Base-by-base conservation (phyloP, 2,329 filamentous ascomycete species). In the Pezizomycotina sp. region DNA sequence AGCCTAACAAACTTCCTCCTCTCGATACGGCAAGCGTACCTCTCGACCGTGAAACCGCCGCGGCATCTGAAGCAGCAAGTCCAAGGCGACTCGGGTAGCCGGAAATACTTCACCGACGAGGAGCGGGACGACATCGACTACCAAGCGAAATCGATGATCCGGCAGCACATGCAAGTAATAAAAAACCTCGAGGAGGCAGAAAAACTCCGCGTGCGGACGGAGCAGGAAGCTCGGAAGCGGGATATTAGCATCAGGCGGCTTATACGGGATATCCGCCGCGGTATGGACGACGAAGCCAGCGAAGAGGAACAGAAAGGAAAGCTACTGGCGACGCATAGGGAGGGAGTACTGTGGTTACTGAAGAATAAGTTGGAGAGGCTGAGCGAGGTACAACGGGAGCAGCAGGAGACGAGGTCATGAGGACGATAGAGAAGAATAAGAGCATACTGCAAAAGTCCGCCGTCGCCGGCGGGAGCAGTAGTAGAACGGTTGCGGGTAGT, bases 341-440 rank as follows among this genome's bases (percentile, higher is more conserved):
- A 92, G 52, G 76, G 76, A 46, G 72, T 98, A 28, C 60, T 95
- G 7, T 86, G 78, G 74, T 84, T 77, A 49, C 55, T 98, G 51
- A 67, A 79, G 46, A 68, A 76, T 53, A 68, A 72, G 51, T 59
- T 95, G 45, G 78, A 89, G 58, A 66, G 71, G 47, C 83, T 77
- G 38, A 77, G 78, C 26, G 67, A 71, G 50, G 72, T 77, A 46
- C 86, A 95, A 62, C 74, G 81, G 50, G 69, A 68, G 32, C 93
- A 95, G 82, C 92, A 95, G 67, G 84, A 92, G 60, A 78, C 80
- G 52, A 63, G 89, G 63, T 95, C 48, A 73, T 74, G 52, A 65
- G 89, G 36, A 81, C 91, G 56, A 66, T 86, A 56, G 84, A 95
- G 61, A 89, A 79, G 68, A 84, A 75, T 52, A 80, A 81, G 58